A percentile compares a stretch with the other conserved stretches of the same genome.
These are phyloP conservation scores for Cladosporium austrohemisphaericum DNA, from an alignment of 2,329 filamentous ascomycete genomes.

Conservation along the genomic window DNA sequence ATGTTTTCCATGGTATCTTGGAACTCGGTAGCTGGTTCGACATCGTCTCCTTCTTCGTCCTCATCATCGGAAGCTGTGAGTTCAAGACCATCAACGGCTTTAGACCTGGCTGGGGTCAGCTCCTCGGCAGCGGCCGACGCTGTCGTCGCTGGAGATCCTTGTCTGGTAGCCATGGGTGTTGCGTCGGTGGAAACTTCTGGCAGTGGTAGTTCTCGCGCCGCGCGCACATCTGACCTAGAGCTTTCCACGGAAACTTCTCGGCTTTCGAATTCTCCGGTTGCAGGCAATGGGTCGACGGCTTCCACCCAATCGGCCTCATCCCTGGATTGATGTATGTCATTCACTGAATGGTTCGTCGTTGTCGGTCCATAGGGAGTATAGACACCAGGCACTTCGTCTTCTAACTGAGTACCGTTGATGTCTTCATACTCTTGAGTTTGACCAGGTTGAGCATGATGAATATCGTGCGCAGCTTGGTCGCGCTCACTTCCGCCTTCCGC, in stretches of 20 bases:
- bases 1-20: conserved; percentile 12
- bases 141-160: conserved; percentile 22
- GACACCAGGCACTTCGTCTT: background rate
- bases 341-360: background rate
- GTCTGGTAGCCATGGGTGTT: conserved; percentile 20
- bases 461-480: background rate
- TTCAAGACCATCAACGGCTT: background rate
- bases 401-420: background rate
- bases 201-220: conserved; percentile 14
- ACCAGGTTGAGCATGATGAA: conserved; percentile 1
- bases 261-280: background rate
- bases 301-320: conserved; percentile 16
- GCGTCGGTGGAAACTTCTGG: conserved; percentile 18
- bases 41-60: conserved; percentile 26
- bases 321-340: background rate
- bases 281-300: conserved; percentile 7
- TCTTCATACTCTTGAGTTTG: conserved; percentile 4
- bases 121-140: conserved; percentile 23
- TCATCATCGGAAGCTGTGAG: conserved; percentile 23
- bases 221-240: conserved; percentile 16
- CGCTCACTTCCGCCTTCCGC: background rate
- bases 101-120: conserved; percentile 13
- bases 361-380: background rate
- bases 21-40: conserved; percentile 16
- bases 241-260: conserved; percentile 17